These are phyloP conservation scores for Talaromyces marneffei DNA, from an alignment of 2,329 filamentous ascomycete genomes.

Conservation along the genomic window DNA sequence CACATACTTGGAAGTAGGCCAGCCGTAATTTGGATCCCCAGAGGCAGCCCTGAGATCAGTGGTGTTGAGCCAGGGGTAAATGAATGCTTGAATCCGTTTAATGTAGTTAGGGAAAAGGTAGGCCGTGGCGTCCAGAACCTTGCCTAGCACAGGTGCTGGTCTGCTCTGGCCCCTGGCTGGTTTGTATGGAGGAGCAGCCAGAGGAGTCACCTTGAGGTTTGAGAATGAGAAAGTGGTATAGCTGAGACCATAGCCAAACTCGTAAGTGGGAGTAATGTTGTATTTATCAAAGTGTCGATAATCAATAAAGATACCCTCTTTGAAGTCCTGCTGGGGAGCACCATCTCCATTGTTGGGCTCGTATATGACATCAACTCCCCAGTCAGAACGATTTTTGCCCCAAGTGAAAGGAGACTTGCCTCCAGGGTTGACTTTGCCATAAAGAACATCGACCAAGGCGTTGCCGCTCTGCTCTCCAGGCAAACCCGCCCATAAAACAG, in stretches of 20 bases:
- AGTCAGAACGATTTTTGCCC: conserved; percentile 48
- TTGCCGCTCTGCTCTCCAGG: conserved; percentile 73
- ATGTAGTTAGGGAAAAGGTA: conserved; percentile 54
- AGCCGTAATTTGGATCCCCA: conserved; percentile 50
- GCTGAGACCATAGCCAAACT: conserved; percentile 57
- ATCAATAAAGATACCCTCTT: conserved; percentile 57
- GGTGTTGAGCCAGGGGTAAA: conserved; percentile 60
- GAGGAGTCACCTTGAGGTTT: conserved; percentile 46
- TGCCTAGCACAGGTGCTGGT: conserved; percentile 50
- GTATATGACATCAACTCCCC: conserved; percentile 53
- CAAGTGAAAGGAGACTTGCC: conserved; percentile 60
- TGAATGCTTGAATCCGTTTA: conserved; percentile 49
- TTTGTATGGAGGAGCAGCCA: conserved; percentile 45
- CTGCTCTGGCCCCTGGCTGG: conserved; percentile 49
- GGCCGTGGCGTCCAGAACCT: conserved; percentile 42
- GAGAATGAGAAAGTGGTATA: conserved; percentile 60
- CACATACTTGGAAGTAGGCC: conserved; percentile 44
- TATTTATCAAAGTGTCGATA: conserved; percentile 50
- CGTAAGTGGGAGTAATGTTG: conserved; percentile 53
- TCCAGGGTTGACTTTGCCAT: conserved; percentile 59
- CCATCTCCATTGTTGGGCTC: conserved; percentile 51
- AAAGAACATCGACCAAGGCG: conserved; percentile 66
- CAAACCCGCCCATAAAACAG: conserved; percentile 68
- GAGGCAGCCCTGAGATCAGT: conserved; percentile 50
- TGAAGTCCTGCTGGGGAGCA: conserved; percentile 55